phyloP scores from a whole-genome alignment of 805 yeast species.

The Isabelozyma gotoi region DNA sequence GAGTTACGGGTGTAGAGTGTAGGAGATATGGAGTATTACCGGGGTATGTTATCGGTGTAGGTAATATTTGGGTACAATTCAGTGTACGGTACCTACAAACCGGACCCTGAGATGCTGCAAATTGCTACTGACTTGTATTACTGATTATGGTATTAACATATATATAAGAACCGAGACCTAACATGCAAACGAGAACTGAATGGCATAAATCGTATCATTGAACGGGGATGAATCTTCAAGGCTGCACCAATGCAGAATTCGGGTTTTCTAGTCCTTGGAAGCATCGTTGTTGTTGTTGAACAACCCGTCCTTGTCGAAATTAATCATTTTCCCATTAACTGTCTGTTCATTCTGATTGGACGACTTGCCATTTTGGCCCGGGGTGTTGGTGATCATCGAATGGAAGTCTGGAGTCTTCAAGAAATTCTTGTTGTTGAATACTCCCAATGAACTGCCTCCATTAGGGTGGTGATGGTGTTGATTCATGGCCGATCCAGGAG shows the following conservation, averaged over 20 bases:
- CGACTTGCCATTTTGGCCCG: slow-evolving; percentile 3
- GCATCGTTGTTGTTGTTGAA: slow-evolving; percentile 1
- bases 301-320: slow-evolving; percentile 39
- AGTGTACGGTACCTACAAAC: no score
- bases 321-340: slow-evolving; percentile 45
- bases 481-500: slow-evolving; percentile 40
- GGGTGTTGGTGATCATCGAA: slow-evolving; percentile 18
- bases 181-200: background rate
- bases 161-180: background rate
- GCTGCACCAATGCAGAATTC: background rate
- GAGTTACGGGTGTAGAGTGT: no score
- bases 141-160: background rate
- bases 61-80: no score
- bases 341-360: slow-evolving; percentile 14
- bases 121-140: no score
- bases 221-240: background rate
- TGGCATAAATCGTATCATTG: background rate
- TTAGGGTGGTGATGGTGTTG: background rate
- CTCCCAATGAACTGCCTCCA: slow-evolving; percentile 8
- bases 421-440: slow-evolving; percentile 17
- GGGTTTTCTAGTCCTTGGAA: background rate
- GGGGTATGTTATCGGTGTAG: no score
- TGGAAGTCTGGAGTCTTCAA: slow-evolving; percentile 44
- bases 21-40: no score
- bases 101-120: no score